Evolutionary conservation across 1,139 yeast species (phyloP).

Genomic region (Blastobotrys illinoisensis): DNA sequence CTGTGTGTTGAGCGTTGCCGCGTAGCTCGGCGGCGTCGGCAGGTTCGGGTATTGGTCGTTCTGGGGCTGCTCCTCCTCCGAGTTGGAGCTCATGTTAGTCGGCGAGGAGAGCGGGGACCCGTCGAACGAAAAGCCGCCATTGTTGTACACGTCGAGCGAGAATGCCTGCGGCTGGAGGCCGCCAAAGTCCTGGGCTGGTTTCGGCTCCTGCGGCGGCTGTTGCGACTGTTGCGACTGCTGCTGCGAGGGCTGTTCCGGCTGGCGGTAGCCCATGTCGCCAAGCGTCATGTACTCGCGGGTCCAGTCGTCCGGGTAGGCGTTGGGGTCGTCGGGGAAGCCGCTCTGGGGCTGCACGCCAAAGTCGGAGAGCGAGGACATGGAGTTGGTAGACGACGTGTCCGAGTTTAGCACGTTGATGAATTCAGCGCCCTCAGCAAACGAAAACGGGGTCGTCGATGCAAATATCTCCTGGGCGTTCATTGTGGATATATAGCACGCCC

Average conservation of each 20-base stretch:
- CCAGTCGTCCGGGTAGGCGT: background rate
- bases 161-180: background rate
- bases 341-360: constrained; percentile 1
- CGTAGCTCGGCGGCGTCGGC: constrained; percentile 9
- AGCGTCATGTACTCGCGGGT: background rate
- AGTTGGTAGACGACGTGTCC: background rate
- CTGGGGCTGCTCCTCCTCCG: background rate
- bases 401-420: background rate
- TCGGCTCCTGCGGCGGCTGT: background rate
- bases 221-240: background rate
- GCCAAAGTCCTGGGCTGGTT: background rate
- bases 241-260: background rate
- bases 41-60: constrained; percentile 5
- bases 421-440: background rate
- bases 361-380: background rate
- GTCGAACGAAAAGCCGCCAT: background rate
- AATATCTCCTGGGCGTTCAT: background rate
- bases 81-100: background rate
- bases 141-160: background rate
- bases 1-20: background rate
- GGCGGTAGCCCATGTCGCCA: background rate
- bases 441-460: background rate
- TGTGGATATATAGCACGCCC: background rate
- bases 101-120: background rate
- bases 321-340: background rate